These are phyloP conservation scores for Hyaloperonospora arabidopsidis DNA, from an alignment of 352 stramenopile species.

Conservation along the genomic window DNA sequence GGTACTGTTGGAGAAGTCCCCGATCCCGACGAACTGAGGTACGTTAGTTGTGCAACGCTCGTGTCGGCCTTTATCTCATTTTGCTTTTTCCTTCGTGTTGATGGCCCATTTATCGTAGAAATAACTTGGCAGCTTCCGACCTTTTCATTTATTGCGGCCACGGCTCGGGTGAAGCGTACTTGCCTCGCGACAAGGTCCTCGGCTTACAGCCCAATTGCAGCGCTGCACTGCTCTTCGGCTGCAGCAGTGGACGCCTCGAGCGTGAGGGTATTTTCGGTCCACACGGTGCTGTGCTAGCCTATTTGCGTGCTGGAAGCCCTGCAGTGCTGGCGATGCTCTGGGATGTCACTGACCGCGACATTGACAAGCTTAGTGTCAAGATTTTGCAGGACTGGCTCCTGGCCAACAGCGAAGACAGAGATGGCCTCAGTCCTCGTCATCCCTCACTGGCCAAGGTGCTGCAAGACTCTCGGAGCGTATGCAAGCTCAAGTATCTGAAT, in stretches of 20 bases:
- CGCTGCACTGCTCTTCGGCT: slow-evolving; percentile 94
- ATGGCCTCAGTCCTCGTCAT: not conserved
- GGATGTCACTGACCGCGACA: slow-evolving; percentile 98
- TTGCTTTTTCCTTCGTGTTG: not conserved
- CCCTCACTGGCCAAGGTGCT: slow-evolving; percentile 64
- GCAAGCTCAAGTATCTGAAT: slow-evolving; percentile 92
- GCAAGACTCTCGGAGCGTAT: slow-evolving; percentile 63
- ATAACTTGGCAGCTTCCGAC: slow-evolving; percentile 54
- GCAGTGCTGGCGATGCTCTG: slow-evolving; percentile 97
- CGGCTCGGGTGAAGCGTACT: slow-evolving; percentile 90
- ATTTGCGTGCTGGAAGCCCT: slow-evolving; percentile 87
- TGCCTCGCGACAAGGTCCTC: slow-evolving; percentile 77
- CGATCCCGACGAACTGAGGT: slow-evolving; percentile 48
- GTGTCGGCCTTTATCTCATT: slow-evolving; percentile 2
- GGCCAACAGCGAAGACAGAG: slow-evolving; percentile 32
- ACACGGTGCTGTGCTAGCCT: slow-evolving; percentile 90
- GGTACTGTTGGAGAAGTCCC: slow-evolving; percentile 43
- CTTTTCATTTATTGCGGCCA: slow-evolving; percentile 97
- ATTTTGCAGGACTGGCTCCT: slow-evolving; percentile 67
- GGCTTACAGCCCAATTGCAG: slow-evolving; percentile 45
- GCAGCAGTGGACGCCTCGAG: slow-evolving; percentile 91
- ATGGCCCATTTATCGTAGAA: slow-evolving; percentile 16
- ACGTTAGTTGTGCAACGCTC: slow-evolving; percentile 5
- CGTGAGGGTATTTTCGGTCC: slow-evolving; percentile 88
- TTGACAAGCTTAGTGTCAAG: slow-evolving; percentile 87